Evolutionary conservation across 2,329 filamentous ascomycete species (phyloP), one percentile per base, ranked within the genome.

Genomic region (Penicillium thymicola): DNA sequence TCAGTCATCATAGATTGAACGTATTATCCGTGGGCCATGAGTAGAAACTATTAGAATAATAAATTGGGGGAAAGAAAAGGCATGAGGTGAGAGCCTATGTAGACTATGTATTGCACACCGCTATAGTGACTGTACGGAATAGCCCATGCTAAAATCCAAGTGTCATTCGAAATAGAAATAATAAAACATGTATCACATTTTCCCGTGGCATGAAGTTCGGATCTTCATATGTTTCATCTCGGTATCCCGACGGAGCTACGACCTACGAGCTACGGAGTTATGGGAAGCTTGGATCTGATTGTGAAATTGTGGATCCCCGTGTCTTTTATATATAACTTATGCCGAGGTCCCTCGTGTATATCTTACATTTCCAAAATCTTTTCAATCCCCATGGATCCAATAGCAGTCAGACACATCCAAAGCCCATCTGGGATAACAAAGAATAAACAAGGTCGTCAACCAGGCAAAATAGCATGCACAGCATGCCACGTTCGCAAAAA

Each of bases 401-500:
- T 16, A 23, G 27, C 47, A 34, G 28, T 30, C 8, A 30, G 30
- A 44, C 18, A 21, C 21, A 21, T 9, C 13, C 16, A 25, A 30
- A 7, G 18, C 9, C 18, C 30, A 16, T 14, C 40, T 8, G 48
- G 54, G 14, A 56, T 56, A 28, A 46, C 9, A n/a, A 56, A 52
- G 32, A 52, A 18, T 18, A 55, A 42, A 34, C 41, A 46, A 46
- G 48, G 54, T 18, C 54, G 54, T 11, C 48, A 48, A 46, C 48
- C 41, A 14, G 48, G 54, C 2, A 56, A 52, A 42, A 46, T n/a
- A 45, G 54, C 54, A 42, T 56, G 54, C 7, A 27, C 18, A 7
- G 54, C 54, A 7, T 56, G 54, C 28, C 54, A 56, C 41, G 36
- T 16, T 9, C 54, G 48, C 27, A 56, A 56, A 38, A 56, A 56